Evolutionary conservation across 768 basidiomycete species (phyloP).

Genomic region (Cubamyces lactineus): DNA sequence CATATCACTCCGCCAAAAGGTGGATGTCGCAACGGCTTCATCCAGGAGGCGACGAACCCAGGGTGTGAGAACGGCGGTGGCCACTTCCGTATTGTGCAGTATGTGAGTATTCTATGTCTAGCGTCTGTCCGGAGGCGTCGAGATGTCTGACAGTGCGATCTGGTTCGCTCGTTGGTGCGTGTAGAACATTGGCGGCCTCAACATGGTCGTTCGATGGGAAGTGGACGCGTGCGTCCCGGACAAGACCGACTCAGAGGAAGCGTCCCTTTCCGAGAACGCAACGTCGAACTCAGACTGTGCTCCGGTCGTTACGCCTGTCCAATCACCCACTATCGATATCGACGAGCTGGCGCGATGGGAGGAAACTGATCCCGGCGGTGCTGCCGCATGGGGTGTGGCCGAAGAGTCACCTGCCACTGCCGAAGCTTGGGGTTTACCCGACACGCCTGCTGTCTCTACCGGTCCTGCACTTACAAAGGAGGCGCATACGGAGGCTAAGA

Average conservation of each 20-base stretch:
- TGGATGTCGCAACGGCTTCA: constrained; percentile 47
- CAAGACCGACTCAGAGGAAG: neutral
- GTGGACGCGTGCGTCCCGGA: constrained; percentile 30
- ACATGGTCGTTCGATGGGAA: constrained; percentile 34
- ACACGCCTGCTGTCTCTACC: too few relatives aligned
- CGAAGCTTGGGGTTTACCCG: neutral
- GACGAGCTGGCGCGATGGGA: constrained; percentile 2
- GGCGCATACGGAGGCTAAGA: too few relatives aligned
- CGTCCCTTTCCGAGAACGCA: neutral
- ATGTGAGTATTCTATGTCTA: constrained; percentile 25
- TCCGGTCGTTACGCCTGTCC: neutral
- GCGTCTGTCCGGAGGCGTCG: too few relatives aligned
- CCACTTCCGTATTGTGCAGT: constrained; percentile 29
- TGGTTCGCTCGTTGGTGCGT: neutral
- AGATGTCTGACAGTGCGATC: neutral
- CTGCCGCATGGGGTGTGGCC: constrained; percentile 3
- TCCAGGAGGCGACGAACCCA: constrained; percentile 34
- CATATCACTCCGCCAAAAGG: constrained; percentile 14
- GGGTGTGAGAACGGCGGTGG: constrained; percentile 23
- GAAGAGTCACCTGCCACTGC: neutral
- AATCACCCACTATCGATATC: neutral
- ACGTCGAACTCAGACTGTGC: neutral
- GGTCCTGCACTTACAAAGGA: too few relatives aligned
- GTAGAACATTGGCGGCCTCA: constrained; percentile 30
- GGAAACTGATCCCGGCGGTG: neutral